These are phyloP conservation scores for Dujonia santamariae DNA, from an alignment of 1,139 yeast genomes.

Conservation along the genomic window DNA sequence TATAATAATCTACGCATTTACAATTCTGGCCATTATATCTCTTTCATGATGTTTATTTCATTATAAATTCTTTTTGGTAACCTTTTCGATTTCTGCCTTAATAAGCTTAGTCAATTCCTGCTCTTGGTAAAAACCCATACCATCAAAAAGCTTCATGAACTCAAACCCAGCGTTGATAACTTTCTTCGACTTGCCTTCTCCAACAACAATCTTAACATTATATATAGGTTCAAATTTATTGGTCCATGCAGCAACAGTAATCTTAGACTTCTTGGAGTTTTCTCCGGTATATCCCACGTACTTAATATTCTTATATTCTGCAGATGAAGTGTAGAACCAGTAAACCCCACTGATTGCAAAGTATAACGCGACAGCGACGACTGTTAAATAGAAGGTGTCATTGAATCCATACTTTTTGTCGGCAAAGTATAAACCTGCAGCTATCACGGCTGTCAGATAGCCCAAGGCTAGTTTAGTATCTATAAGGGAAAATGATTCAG, in stretches of 20 bases:
- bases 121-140: constrained; percentile 43
- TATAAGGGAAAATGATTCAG: constrained; percentile 52
- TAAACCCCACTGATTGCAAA: constrained; percentile 46
- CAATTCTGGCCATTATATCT: too few species aligned
- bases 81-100: constrained; percentile 22
- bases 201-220: constrained; percentile 25
- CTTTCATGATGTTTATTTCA: too few species aligned
- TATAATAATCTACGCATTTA: too few species aligned
- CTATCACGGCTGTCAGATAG: constrained; percentile 58
- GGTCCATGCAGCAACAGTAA: constrained; percentile 37
- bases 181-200: constrained; percentile 22
- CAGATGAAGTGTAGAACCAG: constrained; percentile 39
- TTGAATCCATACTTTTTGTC: constrained; percentile 60
- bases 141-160: constrained; percentile 46
- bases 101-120: constrained; percentile 35
- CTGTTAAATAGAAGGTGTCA: constrained; percentile 31
- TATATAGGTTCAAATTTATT: constrained; percentile 46
- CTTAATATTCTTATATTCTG: constrained; percentile 50
- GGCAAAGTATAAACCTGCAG: constrained; percentile 60
- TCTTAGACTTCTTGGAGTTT: constrained; percentile 27
- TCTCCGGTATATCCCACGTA: constrained; percentile 49
- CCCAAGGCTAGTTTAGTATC: constrained; percentile 73
- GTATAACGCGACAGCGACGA: constrained; percentile 49
- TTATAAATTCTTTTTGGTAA: constrained; percentile 16
- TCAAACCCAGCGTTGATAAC: constrained; percentile 23